Conservation (phyloP, 441 rosid species). For the Sinapis alba region DNA sequence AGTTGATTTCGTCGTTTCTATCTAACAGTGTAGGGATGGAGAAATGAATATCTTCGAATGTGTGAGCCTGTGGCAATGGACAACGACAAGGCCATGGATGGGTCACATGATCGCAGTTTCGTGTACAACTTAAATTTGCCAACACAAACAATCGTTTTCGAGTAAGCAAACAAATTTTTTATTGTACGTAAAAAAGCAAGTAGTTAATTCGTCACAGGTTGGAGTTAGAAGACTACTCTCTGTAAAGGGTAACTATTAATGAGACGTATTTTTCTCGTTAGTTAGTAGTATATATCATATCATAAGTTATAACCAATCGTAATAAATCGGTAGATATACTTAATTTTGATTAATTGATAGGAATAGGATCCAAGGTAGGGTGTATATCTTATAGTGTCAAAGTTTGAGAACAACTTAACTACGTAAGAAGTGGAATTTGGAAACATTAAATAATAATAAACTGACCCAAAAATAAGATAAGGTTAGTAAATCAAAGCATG, state of each 20-base stretch:
- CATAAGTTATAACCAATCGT: constrained; percentile 22
- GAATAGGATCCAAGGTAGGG: not conserved
- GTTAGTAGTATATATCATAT: not conserved
- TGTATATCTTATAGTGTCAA: not conserved
- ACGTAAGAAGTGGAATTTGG: not conserved
- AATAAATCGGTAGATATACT: constrained; percentile 27
- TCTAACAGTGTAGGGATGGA: not conserved
- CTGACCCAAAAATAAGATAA: not conserved
- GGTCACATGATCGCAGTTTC: not conserved
- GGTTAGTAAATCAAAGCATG: constrained; percentile 3
- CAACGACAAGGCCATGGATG: not conserved
- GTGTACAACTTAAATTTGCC: not conserved
- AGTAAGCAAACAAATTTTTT: not conserved
- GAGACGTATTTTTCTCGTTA: not conserved
- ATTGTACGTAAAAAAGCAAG: not conserved
- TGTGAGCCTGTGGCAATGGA: not conserved
- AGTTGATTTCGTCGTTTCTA: not conserved
- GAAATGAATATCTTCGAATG: not conserved
- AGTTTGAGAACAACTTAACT: constrained; percentile 2
- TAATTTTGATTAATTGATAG: not conserved
- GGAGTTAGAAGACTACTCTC: constrained; percentile 1
- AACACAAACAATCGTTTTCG: not conserved
- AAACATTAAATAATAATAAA: not conserved
- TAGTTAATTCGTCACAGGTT: constrained; percentile 7
- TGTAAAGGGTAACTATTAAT: not conserved